phyloP scores from a whole-genome alignment of 2,329 filamentous ascomycete genomes.

The Trichoderma simmonsii region DNA sequence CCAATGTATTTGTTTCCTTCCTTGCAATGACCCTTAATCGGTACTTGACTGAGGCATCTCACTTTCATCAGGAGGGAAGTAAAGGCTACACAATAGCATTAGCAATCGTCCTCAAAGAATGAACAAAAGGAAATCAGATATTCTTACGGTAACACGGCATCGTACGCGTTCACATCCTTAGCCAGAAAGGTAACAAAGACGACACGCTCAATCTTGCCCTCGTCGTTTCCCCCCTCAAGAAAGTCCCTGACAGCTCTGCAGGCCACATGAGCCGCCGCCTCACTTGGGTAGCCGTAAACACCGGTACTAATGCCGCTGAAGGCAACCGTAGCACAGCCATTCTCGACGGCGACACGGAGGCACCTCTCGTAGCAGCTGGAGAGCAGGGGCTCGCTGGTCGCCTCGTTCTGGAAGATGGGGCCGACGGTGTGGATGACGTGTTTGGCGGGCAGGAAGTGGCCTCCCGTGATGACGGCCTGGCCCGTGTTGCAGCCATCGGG shows the following conservation, averaged over 20 bases:
- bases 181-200: slow-evolving; percentile 81
- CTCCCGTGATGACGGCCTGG: slow-evolving; percentile 76
- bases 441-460: slow-evolving; percentile 70
- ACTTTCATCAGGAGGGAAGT: background rate
- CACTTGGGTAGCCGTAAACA: slow-evolving; percentile 80
- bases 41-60: background rate
- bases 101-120: background rate
- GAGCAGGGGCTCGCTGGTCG: slow-evolving; percentile 48
- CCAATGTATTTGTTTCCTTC: background rate
- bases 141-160: slow-evolving; percentile 64
- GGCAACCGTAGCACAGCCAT: slow-evolving; percentile 67
- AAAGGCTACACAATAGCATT: background rate
- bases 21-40: background rate
- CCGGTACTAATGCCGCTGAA: slow-evolving; percentile 87
- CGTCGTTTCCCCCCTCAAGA: slow-evolving; percentile 48
- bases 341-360: slow-evolving; percentile 67
- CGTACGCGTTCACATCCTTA: slow-evolving; percentile 76
- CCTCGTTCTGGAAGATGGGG: slow-evolving; percentile 60
- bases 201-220: slow-evolving; percentile 59
- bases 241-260: slow-evolving; percentile 56
- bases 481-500: slow-evolving; percentile 76
- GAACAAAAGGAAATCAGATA: background rate
- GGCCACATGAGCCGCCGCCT: slow-evolving; percentile 69
- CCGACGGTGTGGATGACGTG: slow-evolving; percentile 90
- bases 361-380: slow-evolving; percentile 66